Evolutionary conservation across 345 rosid species (phyloP).

Genomic region (Eucalyptus albens): DNA sequence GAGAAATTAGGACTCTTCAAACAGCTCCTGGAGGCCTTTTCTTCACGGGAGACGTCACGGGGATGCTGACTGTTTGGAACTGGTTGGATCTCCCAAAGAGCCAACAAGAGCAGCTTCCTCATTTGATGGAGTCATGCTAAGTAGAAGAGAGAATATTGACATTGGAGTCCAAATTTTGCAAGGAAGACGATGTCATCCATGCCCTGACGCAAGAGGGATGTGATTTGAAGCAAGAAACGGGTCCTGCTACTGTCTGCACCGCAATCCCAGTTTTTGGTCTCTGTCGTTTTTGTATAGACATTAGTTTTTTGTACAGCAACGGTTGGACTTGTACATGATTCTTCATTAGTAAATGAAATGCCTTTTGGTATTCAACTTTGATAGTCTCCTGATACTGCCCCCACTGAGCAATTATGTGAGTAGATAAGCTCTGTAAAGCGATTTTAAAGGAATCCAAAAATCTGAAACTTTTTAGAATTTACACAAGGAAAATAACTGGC

Average conservation of each 20-base stretch:
- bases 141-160: background rate
- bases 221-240: background rate
- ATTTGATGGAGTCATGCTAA: background rate
- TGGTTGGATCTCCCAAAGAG: background rate
- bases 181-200: background rate
- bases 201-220: background rate
- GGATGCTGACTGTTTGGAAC: constrained; percentile 23
- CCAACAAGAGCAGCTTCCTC: background rate
- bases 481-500: background rate
- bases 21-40: background rate
- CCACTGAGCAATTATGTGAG: background rate
- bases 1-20: background rate
- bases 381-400: background rate
- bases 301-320: background rate
- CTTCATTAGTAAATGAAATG: background rate
- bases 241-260: background rate
- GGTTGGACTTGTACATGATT: background rate
- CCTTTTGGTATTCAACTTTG: background rate
- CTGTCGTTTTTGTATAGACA: background rate
- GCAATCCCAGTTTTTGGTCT: background rate
- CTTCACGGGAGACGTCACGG: constrained; percentile 42
- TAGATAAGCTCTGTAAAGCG: background rate
- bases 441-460: background rate
- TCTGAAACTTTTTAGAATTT: background rate
- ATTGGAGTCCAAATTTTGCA: background rate